These are phyloP conservation scores for Cutaneotrichosporon spelunceum DNA, from an alignment of 1,284 basidiomycete species.

Conservation along the genomic window DNA sequence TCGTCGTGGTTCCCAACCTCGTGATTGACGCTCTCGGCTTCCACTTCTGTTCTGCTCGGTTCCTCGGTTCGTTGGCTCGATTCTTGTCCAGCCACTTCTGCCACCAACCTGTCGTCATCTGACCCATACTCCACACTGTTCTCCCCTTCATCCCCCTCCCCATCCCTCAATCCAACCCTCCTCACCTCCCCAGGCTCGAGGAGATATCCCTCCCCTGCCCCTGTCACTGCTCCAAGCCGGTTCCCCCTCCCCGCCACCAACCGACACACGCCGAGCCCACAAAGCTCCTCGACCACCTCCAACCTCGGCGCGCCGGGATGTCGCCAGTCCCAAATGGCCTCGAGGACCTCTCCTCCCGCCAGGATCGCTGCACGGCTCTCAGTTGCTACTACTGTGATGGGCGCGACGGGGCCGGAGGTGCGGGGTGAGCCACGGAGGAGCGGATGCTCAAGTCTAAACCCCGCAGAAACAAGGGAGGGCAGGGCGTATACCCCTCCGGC, in stretches of 20 bases:
- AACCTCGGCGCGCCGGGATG: not conserved
- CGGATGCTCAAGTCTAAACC: not conserved
- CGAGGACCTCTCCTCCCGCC: not conserved
- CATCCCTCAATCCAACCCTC: not conserved
- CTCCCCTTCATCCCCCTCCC: not conserved
- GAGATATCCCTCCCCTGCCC: slow-evolving; percentile 6
- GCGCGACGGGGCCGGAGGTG: not conserved
- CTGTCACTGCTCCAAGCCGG: slow-evolving; percentile 1
- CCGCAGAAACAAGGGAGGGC: not conserved
- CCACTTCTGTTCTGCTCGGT: not conserved
- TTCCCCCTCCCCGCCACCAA: not conserved
- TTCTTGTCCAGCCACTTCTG: not conserved
- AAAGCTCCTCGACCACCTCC: not conserved
- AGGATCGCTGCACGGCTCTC: not conserved
- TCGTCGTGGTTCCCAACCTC: not conserved
- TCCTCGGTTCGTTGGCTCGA: not conserved
- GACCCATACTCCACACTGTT: not conserved
- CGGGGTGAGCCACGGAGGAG: not conserved
- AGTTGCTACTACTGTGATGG: not conserved
- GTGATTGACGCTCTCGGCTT: not conserved
- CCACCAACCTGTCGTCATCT: not conserved
- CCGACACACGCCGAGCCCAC: not conserved
- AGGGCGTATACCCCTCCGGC: not conserved
- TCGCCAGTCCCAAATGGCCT: slow-evolving; percentile 3
- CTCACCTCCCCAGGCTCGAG: not conserved